These are phyloP conservation scores for Tilletia setariae DNA, from an alignment of 1,284 basidiomycete species.

Conservation along the genomic window DNA sequence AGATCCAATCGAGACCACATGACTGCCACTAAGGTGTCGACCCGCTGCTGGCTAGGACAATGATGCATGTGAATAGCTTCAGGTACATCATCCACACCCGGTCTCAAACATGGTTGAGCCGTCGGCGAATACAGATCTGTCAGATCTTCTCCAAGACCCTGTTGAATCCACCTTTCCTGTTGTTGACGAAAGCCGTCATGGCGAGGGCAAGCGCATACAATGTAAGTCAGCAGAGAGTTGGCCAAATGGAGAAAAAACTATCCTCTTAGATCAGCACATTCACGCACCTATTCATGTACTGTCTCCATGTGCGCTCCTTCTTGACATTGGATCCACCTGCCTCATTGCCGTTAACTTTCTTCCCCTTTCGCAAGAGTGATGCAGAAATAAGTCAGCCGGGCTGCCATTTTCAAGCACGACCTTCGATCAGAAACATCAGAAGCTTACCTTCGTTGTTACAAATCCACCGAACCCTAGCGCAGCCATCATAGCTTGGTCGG, in stretches of 20 bases:
- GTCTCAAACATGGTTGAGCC: too few relatives aligned
- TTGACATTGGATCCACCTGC: slow-evolving; percentile 67
- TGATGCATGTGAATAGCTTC: too few relatives aligned
- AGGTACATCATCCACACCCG: too few relatives aligned
- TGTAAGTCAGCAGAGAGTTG: background rate
- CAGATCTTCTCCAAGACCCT: slow-evolving; percentile 37
- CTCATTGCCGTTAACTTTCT: slow-evolving; percentile 67
- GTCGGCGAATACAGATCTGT: too few relatives aligned
- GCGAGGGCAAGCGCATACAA: background rate
- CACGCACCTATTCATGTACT: slow-evolving; percentile 84
- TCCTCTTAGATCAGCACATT: background rate
- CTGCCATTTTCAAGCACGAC: too few relatives aligned
- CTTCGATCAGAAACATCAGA: too few relatives aligned
- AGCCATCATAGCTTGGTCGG: slow-evolving; percentile 69
- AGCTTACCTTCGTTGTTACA: slow-evolving; percentile 70
- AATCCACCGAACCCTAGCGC: slow-evolving; percentile 89
- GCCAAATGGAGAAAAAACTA: background rate
- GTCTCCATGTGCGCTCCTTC: slow-evolving; percentile 88
- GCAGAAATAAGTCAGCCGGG: background rate
- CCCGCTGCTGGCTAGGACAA: too few relatives aligned
- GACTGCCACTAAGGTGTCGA: too few relatives aligned
- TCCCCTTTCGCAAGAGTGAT: slow-evolving; percentile 48
- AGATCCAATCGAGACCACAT: too few relatives aligned
- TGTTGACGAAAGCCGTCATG: too few relatives aligned
- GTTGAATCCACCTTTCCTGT: slow-evolving; percentile 40